phyloP scores from a whole-genome alignment of 768 basidiomycete species.

The Terana coerulea region DNA sequence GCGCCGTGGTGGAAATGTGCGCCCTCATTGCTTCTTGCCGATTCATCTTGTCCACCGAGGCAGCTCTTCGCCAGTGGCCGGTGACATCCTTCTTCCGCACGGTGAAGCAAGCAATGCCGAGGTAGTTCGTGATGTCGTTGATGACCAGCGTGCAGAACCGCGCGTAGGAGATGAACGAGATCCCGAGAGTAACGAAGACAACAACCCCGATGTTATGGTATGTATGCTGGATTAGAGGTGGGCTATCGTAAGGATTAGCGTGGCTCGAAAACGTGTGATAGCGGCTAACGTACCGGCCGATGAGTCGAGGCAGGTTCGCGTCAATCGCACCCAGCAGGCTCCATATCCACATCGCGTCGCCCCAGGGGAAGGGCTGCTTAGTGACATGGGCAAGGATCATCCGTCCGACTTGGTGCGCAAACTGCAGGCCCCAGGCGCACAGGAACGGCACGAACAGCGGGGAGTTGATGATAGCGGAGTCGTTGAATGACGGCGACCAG shows the following conservation, averaged over 20 bases:
- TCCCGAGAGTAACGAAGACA: slow-evolving; percentile 62
- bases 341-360: slow-evolving; percentile 87
- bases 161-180: slow-evolving; percentile 69
- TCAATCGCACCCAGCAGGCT: slow-evolving; percentile 75
- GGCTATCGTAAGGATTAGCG: slow-evolving; percentile 27
- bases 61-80: slow-evolving; percentile 48
- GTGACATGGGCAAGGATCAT: slow-evolving; percentile 96
- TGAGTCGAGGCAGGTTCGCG: slow-evolving; percentile 68
- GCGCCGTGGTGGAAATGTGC: no score
- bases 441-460: slow-evolving; percentile 83
- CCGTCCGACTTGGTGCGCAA: slow-evolving; percentile 84
- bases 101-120: slow-evolving; percentile 94
- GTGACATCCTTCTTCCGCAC: slow-evolving; percentile 78
- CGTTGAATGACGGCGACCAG: slow-evolving; percentile 53
- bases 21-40: slow-evolving; percentile 10
- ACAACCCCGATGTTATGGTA: slow-evolving; percentile 60
- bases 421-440: slow-evolving; percentile 90
- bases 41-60: slow-evolving; percentile 15
- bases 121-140: slow-evolving; percentile 80
- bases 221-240: slow-evolving; percentile 74
- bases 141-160: slow-evolving; percentile 84
- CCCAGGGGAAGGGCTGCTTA: slow-evolving; percentile 75
- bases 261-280: not conserved
- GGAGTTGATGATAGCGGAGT: slow-evolving; percentile 71
- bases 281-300: slow-evolving; percentile 54